Conservation (phyloP, 345 rosid species). For the Turnera subulata region DNA sequence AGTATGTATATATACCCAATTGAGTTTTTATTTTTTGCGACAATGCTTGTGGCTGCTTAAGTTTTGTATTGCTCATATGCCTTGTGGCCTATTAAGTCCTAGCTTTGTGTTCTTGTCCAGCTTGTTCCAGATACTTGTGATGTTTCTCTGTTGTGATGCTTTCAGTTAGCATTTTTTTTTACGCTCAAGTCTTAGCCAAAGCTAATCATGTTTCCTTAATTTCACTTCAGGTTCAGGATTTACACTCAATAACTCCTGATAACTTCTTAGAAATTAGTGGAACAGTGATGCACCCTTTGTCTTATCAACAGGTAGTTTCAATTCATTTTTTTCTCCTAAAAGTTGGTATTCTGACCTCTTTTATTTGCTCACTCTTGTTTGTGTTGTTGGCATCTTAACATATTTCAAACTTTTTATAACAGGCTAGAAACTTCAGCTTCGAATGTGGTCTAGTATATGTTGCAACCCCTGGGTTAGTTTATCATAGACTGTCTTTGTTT, state of each 20-base stretch:
- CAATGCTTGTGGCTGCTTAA: no score
- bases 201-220: slow-evolving; percentile 10
- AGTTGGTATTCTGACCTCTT: background rate
- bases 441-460: slow-evolving; percentile 89
- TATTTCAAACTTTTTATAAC: slow-evolving; percentile 26
- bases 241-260: slow-evolving; percentile 83
- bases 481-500: background rate
- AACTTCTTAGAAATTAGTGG: slow-evolving; percentile 93
- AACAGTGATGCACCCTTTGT: slow-evolving; percentile 83
- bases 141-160: background rate
- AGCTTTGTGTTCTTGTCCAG: background rate
- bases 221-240: slow-evolving; percentile 77
- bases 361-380: background rate
- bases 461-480: slow-evolving; percentile 84
- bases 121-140: background rate
- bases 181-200: slow-evolving; percentile 5
- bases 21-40: no score
- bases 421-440: slow-evolving; percentile 93
- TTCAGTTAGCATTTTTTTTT: slow-evolving; percentile 5
- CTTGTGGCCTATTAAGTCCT: background rate
- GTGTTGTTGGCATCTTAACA: background rate
- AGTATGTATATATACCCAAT: no score
- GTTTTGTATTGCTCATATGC: no score
- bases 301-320: slow-evolving; percentile 82
- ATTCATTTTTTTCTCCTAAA: background rate